Conservation (phyloP, 495 filamentous ascomycete species). For the Lasiosphaeria hispida region DNA sequence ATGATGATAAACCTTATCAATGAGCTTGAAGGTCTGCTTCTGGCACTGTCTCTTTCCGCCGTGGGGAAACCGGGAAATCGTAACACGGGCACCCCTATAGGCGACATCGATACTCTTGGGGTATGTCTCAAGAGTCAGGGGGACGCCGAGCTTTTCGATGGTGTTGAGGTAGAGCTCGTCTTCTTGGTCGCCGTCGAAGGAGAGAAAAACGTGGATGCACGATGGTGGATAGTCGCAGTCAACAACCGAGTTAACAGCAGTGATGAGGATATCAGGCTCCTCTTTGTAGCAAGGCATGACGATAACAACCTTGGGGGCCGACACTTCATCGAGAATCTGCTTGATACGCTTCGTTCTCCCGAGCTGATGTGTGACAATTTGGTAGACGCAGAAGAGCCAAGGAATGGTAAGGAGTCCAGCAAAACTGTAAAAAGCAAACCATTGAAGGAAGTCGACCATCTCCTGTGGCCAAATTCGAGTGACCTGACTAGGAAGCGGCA, state of each 20-base stretch:
- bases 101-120: slow-evolving; percentile 88
- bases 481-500: slow-evolving; percentile 75
- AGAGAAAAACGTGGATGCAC: slow-evolving; percentile 95
- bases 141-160: slow-evolving; percentile 82
- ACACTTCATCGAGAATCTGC: slow-evolving; percentile 75
- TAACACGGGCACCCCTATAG: slow-evolving; percentile 80
- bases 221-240: slow-evolving; percentile 91
- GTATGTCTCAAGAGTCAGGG: slow-evolving; percentile 71
- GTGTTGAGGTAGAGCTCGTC: slow-evolving; percentile 89
- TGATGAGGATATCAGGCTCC: slow-evolving; percentile 77
- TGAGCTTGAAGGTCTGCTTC: slow-evolving; percentile 90
- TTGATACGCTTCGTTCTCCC: slow-evolving; percentile 81
- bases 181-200: slow-evolving; percentile 86
- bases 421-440: slow-evolving; percentile 98
- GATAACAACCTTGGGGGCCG: slow-evolving; percentile 92
- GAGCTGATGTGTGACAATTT: slow-evolving; percentile 79
- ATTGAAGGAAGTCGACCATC: slow-evolving; percentile 74
- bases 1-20: slow-evolving; percentile 87
- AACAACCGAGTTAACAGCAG: slow-evolving; percentile 88
- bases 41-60: slow-evolving; percentile 94
- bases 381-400: slow-evolving; percentile 91
- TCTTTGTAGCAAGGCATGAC: slow-evolving; percentile 99
- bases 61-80: slow-evolving; percentile 88
- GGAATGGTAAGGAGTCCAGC: slow-evolving; percentile 78
- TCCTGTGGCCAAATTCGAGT: slow-evolving; percentile 63